Base-by-base conservation (phyloP, 305 asterid species). In the Fraxinus dipetala region DNA sequence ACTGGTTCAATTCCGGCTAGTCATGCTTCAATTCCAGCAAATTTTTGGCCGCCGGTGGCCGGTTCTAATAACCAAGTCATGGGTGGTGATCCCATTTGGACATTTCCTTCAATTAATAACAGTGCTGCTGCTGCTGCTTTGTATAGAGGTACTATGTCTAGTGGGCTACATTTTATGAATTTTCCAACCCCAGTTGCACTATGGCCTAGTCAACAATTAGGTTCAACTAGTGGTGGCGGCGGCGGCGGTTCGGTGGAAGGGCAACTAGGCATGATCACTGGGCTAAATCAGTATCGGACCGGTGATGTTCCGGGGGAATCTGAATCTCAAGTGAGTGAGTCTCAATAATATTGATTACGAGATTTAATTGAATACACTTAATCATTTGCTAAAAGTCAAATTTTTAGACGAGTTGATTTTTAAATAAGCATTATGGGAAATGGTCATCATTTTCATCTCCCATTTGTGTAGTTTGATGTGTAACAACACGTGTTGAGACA, bases 1-100 rank as follows among this genome's bases (percentile, higher is more conserved):
- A 81, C 95, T 10, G 91, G 95, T 13, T 88, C 97, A 43, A 91
- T 93, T 90, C 91, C 98, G 77, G 81, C 96, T 13, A 88, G 87
- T 78, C 97, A 95, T 70, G 84, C 95, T 1, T 90, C 98, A 8
- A 86, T 90, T 61, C 98, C 98, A 85, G 94, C 98, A 0, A 95
- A 93, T 76, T 93, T 93, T 69, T 95, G 97, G 97, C 94, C 76
- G 45, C 48, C 93, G 98, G 79, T 93, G 80, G 93, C 98, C 16
- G 90, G 92, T 87, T 89, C 95, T 16, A 85, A 84, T 38, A 87
- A 85, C 40, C 98, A 89, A 78, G 92, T 90, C 0, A 87, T 91
- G 91, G 91, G 92, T 2, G 91, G 93, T 8, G 97, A 93, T 88
- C 94, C 98, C 0, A 85, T 92, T 56, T 93, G 93, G 93, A 88